Evolutionary conservation across 2,329 filamentous ascomycete genomes (phyloP).

Genomic region (Penicillium sp.): DNA sequence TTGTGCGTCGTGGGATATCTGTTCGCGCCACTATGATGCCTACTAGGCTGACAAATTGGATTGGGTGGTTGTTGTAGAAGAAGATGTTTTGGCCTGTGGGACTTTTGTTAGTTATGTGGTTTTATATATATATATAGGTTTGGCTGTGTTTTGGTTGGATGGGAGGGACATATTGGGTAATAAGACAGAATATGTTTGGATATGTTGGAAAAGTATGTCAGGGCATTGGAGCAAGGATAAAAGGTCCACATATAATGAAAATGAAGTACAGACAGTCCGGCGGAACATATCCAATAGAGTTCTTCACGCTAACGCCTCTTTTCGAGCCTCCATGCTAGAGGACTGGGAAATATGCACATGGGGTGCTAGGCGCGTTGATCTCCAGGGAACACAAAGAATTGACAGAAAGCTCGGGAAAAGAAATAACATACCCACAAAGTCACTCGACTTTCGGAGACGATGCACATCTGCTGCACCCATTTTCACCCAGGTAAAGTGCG

Average conservation of each 20-base stretch:
- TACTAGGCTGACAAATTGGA: constrained; percentile 70
- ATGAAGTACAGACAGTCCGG: not conserved
- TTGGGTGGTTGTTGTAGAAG: constrained; percentile 71
- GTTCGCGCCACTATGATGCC: constrained; percentile 66
- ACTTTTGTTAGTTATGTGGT: not conserved
- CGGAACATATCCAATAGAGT: not conserved
- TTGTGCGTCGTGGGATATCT: constrained; percentile 52
- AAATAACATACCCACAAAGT: constrained; percentile 51
- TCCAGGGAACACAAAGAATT: not conserved
- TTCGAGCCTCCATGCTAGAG: not conserved
- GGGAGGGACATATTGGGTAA: not conserved
- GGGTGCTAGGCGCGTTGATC: not conserved
- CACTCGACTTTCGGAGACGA: constrained; percentile 46
- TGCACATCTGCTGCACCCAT: constrained; percentile 57
- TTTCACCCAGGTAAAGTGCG: constrained; percentile 63
- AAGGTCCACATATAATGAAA: not conserved
- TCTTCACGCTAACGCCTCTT: not conserved
- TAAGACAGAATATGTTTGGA: not conserved
- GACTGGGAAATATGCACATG: not conserved
- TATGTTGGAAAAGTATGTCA: not conserved
- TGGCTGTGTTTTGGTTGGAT: not conserved
- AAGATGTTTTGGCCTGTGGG: constrained; percentile 53
- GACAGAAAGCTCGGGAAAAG: not conserved
- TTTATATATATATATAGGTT: constrained; percentile 1
- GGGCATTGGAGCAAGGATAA: not conserved